Evolutionary conservation across 179 eudicot genomes (phyloP).

Genomic region (Drosera spatulata): DNA sequence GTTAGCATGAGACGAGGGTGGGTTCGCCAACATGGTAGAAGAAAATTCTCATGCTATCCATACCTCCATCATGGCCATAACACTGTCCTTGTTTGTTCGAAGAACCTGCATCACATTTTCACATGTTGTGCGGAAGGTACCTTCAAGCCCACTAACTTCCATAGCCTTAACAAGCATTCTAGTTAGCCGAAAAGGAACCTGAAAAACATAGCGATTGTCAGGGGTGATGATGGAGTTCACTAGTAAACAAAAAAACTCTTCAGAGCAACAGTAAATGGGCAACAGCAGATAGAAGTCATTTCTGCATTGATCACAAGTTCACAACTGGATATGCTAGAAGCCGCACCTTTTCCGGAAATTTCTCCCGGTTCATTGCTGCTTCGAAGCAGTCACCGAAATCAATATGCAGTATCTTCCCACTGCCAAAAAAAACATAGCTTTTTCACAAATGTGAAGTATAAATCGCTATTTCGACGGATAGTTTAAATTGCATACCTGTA

Average conservation of each 20-base stretch:
- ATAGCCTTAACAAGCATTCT: constrained; percentile 99
- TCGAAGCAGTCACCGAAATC: constrained; percentile 99
- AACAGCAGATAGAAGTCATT: no score
- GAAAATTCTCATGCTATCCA: background rate
- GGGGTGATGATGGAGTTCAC: background rate
- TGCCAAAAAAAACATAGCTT: constrained; percentile 14
- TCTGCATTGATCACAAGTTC: background rate
- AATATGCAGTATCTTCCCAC: constrained; percentile 96
- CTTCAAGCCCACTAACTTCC: constrained; percentile 99
- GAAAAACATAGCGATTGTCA: background rate
- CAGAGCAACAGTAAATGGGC: no score
- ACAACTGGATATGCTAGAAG: background rate
- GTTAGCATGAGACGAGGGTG: no score
- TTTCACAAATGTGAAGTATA: background rate
- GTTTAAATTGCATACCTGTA: constrained; percentile 52
- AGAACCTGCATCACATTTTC: constrained; percentile 99
- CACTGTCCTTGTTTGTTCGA: constrained; percentile 89
- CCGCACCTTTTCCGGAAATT: constrained; percentile 78
- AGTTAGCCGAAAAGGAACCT: constrained; percentile 98
- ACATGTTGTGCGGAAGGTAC: constrained; percentile 94
- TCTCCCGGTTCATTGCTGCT: constrained; percentile 98
- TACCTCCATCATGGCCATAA: constrained; percentile 99
- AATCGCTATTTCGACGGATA: background rate
- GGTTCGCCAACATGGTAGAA: no score
- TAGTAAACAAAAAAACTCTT: no score